These are phyloP conservation scores for Hibiscus syriacus DNA, from an alignment of 345 rosid species.

Conservation along the genomic window DNA sequence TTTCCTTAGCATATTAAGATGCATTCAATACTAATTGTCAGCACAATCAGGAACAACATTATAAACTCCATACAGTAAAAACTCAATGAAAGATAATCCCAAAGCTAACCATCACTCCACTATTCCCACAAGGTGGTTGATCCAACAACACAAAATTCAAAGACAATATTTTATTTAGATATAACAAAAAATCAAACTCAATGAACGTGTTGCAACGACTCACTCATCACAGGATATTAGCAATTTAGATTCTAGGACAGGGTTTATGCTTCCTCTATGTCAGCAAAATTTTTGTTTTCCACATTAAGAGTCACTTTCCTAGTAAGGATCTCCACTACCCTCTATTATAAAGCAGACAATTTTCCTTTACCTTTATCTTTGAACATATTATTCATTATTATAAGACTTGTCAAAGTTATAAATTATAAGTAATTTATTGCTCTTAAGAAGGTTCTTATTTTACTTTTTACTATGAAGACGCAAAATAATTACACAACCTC, in stretches of 20 bases:
- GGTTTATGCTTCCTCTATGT: background rate
- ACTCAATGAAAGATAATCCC: background rate
- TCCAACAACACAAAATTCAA: slow-evolving; percentile 1
- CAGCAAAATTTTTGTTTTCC: background rate
- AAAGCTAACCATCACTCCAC: background rate
- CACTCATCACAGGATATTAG: background rate
- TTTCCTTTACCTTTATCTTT: background rate
- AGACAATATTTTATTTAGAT: background rate
- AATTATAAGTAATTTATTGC: background rate
- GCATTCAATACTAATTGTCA: background rate
- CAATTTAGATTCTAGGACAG: background rate
- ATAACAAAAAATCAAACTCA: background rate
- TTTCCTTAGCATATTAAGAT: no score
- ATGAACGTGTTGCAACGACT: background rate
- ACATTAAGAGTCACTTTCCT: background rate
- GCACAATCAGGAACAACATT: background rate
- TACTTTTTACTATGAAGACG: background rate
- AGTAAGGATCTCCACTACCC: background rate
- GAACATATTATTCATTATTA: background rate
- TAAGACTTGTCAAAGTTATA: background rate
- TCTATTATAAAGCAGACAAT: background rate
- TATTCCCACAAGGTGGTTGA: background rate
- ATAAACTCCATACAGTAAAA: background rate
- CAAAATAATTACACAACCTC: background rate
- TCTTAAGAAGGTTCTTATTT: no score